Evolutionary conservation across 176 grass and related monocot species (phyloP).

Genomic region (Elaeis guineensis): DNA sequence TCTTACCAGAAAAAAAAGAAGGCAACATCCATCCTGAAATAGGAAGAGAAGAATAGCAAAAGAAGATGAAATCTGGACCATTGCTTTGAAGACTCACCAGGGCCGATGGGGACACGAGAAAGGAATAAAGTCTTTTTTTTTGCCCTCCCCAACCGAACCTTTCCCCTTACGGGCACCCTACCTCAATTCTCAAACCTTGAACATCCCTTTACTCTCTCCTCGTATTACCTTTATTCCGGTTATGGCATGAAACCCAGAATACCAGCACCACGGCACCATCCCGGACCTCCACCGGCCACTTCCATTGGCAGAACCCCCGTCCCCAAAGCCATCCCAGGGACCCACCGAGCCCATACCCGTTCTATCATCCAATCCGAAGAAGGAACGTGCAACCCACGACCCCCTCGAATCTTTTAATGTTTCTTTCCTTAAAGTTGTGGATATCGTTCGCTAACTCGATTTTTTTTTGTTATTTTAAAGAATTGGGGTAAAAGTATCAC

Average conservation of each 20-base stretch:
- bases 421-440: constrained; percentile 1
- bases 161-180: constrained; percentile 20
- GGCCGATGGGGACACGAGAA: no score
- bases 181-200: constrained; percentile 16
- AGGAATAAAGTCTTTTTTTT: not conserved
- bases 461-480: no score
- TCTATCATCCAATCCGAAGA: not conserved
- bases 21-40: no score
- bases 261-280: not conserved
- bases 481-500: no score
- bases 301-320: not conserved
- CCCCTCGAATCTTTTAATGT: not conserved
- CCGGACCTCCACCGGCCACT: constrained; percentile 6
- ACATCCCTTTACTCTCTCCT: constrained; percentile 14
- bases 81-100: no score
- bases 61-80: no score
- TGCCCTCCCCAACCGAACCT: not conserved
- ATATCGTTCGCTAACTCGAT: not conserved
- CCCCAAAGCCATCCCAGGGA: not conserved
- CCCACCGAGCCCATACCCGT: not conserved
- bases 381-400: not conserved
- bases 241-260: constrained; percentile 18
- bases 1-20: no score
- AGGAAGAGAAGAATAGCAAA: no score
- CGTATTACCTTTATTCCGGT: constrained; percentile 22